phyloP scores from a whole-genome alignment of 495 filamentous ascomycete genomes.

The Rhypophila decipiens region DNA sequence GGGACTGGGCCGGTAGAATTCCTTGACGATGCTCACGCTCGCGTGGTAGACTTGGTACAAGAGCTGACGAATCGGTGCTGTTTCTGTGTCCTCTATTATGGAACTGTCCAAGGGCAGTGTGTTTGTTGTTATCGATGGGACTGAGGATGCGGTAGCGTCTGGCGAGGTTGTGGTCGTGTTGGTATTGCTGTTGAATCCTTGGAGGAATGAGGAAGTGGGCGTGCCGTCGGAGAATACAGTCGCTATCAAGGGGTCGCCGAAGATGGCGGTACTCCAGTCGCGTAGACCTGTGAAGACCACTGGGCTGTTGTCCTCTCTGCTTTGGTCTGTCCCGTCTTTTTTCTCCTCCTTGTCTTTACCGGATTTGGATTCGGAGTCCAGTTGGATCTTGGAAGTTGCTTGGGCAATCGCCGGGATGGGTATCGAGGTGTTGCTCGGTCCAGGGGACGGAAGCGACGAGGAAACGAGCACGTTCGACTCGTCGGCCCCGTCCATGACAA shows the following conservation, averaged over 20 bases:
- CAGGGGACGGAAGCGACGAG: too few relatives aligned
- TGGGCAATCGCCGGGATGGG: neutral
- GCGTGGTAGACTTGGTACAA: constrained; percentile 47
- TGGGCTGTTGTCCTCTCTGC: neutral
- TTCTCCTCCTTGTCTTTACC: neutral
- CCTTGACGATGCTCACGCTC: constrained; percentile 34
- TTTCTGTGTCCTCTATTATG: constrained; percentile 32
- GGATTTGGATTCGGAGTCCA: neutral
- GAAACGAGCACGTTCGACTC: constrained; percentile 30
- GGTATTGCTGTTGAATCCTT: constrained; percentile 17
- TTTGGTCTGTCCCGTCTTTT: neutral
- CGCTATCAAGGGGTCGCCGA: constrained; percentile 54
- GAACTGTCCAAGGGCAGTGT: neutral
- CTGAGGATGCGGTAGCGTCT: too few relatives aligned
- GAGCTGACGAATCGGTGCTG: constrained; percentile 29
- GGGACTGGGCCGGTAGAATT: constrained; percentile 44
- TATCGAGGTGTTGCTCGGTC: neutral
- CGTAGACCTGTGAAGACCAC: constrained; percentile 27
- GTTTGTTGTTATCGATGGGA: neutral
- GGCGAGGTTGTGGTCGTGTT: neutral
- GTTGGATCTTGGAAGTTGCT: neutral
- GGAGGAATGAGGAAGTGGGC: constrained; percentile 38
- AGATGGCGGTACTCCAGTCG: constrained; percentile 49
- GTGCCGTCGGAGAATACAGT: constrained; percentile 36
- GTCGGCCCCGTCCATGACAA: constrained; percentile 27